Conservation (phyloP, 768 basidiomycete genomes). For the Suillus sp. region DNA sequence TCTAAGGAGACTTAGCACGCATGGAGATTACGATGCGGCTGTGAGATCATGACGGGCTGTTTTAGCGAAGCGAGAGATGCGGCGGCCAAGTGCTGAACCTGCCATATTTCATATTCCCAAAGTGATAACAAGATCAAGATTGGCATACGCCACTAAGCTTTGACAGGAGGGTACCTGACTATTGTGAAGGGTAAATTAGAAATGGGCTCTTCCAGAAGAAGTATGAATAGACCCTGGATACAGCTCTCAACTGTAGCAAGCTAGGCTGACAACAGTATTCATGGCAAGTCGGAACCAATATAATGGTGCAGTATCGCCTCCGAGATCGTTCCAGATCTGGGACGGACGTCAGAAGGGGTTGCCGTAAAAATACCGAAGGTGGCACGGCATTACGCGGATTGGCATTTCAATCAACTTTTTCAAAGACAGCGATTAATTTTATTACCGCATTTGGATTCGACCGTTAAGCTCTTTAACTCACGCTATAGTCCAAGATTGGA, state of each 20-base stretch:
- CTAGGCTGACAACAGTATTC: conserved; percentile 32
- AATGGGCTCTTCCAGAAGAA: conserved; percentile 25
- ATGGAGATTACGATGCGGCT: conserved; percentile 4
- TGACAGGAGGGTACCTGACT: conserved; percentile 7
- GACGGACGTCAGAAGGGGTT: conserved; percentile 19
- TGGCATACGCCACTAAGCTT: neutral
- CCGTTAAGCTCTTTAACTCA: conserved; percentile 48
- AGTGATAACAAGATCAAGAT: conserved; percentile 7
- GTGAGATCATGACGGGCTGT: conserved; percentile 8
- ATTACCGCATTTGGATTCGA: conserved; percentile 20
- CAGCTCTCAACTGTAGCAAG: conserved; percentile 24
- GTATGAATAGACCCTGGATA: conserved; percentile 37
- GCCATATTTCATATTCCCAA: conserved; percentile 7
- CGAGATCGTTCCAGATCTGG: conserved; percentile 31
- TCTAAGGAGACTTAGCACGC: conserved; percentile 2
- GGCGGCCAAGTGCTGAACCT: conserved; percentile 2
- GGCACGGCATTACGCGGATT: conserved; percentile 31
- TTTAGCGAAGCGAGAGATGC: conserved; percentile 7
- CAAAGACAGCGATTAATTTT: conserved; percentile 21
- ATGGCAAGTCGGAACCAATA: conserved; percentile 33
- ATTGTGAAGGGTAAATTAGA: conserved; percentile 11
- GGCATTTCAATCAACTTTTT: conserved; percentile 23
- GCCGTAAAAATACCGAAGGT: conserved; percentile 33
- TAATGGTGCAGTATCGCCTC: conserved; percentile 34
- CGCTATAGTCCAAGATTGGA: conserved; percentile 31